Percentiles rank a stretch among this genome's conserved stretches.
phyloP scores from a whole-genome alignment of 805 yeast genomes.

The Candida hungchunana region DNA sequence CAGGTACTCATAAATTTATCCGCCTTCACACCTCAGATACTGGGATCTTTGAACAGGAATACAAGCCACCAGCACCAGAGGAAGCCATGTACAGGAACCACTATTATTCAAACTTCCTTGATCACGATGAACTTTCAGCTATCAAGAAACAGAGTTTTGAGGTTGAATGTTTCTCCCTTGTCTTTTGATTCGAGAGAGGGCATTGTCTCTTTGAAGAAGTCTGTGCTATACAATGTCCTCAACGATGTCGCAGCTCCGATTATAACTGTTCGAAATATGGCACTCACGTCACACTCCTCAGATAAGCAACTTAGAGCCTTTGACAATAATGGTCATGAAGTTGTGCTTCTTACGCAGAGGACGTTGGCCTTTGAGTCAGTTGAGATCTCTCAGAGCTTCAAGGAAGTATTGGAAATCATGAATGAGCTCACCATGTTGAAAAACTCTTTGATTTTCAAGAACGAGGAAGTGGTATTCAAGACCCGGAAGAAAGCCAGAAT shows the following conservation, averaged over 20 bases:
- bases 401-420: slow-evolving; percentile 26
- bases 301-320: slow-evolving; percentile 26
- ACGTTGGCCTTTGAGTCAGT: slow-evolving; percentile 25
- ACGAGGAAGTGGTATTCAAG: slow-evolving; percentile 21
- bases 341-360: slow-evolving; percentile 16
- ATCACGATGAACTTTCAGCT: slow-evolving; percentile 12
- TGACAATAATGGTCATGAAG: slow-evolving; percentile 29
- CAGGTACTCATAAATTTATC: slow-evolving; percentile 29
- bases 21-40: slow-evolving; percentile 25
- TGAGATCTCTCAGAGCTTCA: slow-evolving; percentile 24
- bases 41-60: slow-evolving; percentile 20
- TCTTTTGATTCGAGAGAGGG: slow-evolving; percentile 36
- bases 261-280: slow-evolving; percentile 23
- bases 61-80: slow-evolving; percentile 3
- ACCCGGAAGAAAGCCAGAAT: slow-evolving; percentile 24
- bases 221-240: slow-evolving; percentile 19
- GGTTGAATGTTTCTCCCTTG: slow-evolving; percentile 38
- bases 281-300: slow-evolving; percentile 5
- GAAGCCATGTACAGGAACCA: slow-evolving; percentile 3
- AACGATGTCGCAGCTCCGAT: slow-evolving; percentile 18
- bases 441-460: slow-evolving; percentile 10
- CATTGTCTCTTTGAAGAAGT: slow-evolving; percentile 32
- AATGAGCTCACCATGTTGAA: slow-evolving; percentile 5
- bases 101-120: slow-evolving; percentile 22
- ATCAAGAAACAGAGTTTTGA: slow-evolving; percentile 16